Evolutionary conservation across 2,329 filamentous ascomycete genomes (phyloP), one percentile per base, ranked within the genome.

Genomic region (Colletotrichum viniferum): DNA sequence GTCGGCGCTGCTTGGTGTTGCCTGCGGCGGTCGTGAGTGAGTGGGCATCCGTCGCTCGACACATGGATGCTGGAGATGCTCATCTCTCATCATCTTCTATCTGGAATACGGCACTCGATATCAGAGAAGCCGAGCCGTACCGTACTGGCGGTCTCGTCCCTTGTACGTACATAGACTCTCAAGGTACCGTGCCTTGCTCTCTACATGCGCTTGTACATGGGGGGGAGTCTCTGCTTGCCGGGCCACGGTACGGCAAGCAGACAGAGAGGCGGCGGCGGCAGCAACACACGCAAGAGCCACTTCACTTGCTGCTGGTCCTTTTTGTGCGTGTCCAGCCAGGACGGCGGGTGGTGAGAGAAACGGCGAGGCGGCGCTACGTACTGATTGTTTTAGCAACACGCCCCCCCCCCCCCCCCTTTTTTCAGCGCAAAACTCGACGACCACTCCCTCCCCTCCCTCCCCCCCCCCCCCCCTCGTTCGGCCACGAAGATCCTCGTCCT

Each of bases 321-420:
- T 52, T 62, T 24, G 7, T 52, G n/a, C 43, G 21, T 62, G 60
- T 74, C 68, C 71, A 58, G 60, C 68, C 71, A 58, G 60, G 68
- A 55, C 72, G 67, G 68, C 72, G 72, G 52, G 52, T 61, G 71
- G 62, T 72, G 73, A 69, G 32, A 72, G 69, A 72, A 72, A 75
- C 62, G 73, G 73, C 63, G 62, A 58, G 36, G 56, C 16, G 18
- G 14, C 63, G 56, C 30, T 62, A 24, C 30, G 7, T 63, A 52
- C 43, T 52, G 4, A n/a, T 52, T 52, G n/a, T 63, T 24, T 38
- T 67, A 62, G 6, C 7, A 9, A 28, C 69, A 72, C 73, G 26
- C 73, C 73, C 68, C 24, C 16, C 24, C 13, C 8, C 73, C 73
- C 68, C 24, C 16, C 24, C 13, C 8, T 32, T 32, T 34, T 21